Conservation (phyloP, 2,329 filamentous ascomycete species). For the Trichoderma sp. region DNA sequence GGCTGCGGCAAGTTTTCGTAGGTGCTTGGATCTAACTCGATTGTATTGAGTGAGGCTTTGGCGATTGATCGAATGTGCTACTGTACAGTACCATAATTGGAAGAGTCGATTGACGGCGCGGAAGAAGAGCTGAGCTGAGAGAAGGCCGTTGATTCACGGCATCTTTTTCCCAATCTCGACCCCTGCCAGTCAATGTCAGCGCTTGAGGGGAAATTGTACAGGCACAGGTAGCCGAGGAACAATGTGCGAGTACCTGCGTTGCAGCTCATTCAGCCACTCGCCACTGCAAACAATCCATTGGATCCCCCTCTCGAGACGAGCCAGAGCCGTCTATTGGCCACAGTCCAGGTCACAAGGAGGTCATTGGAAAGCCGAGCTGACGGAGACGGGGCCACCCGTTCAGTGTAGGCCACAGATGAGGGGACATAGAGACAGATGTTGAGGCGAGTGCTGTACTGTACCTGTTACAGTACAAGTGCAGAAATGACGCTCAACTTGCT, state of each 20-base stretch:
- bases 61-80: neutral
- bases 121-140: neutral
- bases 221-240: too few relatives aligned
- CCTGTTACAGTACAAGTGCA: neutral
- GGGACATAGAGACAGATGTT: neutral
- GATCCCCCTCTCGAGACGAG: neutral
- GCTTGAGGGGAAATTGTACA: neutral
- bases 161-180: neutral
- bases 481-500: neutral
- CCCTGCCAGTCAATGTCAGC: neutral
- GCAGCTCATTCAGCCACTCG: neutral
- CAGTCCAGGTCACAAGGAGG: neutral
- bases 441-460: neutral
- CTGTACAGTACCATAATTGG: too few relatives aligned
- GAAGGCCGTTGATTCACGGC: neutral
- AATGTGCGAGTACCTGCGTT: neutral
- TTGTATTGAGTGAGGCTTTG: neutral
- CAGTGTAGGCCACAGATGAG: neutral
- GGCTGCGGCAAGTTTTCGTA: neutral
- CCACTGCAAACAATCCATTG: neutral
- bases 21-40: neutral
- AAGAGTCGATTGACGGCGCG: neutral
- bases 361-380: neutral
- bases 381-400: neutral
- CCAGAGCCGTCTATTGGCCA: neutral